Evolutionary conservation across 208 protist genomes (phyloP), one percentile per base, ranked within the genome.

Genomic region (Wallacemonas sp.): DNA sequence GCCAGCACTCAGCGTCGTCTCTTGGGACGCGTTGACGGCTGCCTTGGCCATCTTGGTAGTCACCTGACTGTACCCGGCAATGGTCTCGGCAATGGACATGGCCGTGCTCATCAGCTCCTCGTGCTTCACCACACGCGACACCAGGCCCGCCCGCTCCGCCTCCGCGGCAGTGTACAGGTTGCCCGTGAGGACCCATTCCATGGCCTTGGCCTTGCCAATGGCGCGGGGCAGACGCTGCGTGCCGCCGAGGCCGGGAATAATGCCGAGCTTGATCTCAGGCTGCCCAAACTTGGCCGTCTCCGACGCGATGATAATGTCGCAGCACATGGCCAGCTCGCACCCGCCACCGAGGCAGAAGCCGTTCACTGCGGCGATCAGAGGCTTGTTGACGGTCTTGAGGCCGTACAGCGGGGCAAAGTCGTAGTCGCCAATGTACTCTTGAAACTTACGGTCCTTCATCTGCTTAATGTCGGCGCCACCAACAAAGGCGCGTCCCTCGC

Each of bases 391-490:
- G 0, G n/a, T 48, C 23, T 76, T 66, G 1, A 98, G 44, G 20
- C 71, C 77, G 26, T 82, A 65, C 38, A 96, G 79, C n/a, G 78
- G 61, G 23, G 25, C 41, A 39, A 98, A 81, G 33, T 96, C 83
- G 76, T 94, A 82, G 29, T 66, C 54, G 32, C 82, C 76, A 59
- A 96, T 79, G 29, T 80, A 76, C 10, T 98, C 92, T 31, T 82
- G 70, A 57, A 93, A 96, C 29, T 32, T 82, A 52, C 74, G 62
- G 14, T 81, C 68, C 46, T 71, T 63, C 97, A 99, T 98, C 57
- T 93, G 78, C 73, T 99, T 99, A 66, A 98, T 98, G 74, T 99
- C 96, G 2, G 97, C 97, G 45, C 98, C 97, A 4, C 97, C 96
- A 36, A 97, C 96, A 73, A 99, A 99, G 0, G 98, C 91, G 42